Base-by-base conservation (phyloP, 257 asterid genomes). In the Echites panduratus region DNA sequence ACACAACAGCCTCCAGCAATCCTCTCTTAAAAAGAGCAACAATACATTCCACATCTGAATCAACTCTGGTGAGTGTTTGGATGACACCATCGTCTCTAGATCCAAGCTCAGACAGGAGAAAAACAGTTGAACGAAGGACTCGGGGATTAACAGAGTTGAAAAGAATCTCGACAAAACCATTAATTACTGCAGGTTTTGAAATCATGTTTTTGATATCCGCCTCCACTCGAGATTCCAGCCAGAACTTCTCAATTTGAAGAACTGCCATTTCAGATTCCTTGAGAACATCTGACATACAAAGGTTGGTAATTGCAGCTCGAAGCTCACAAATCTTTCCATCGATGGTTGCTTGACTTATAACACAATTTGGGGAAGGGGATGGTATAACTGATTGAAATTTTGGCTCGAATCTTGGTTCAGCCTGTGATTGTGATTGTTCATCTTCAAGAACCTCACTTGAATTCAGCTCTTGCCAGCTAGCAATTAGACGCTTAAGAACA, bases 401-500 rank as follows among this genome's bases (percentile, higher is more conserved):
- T 29, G 5, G 4, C 32, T 68, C 44, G 11, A 32, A 48, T 49
- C 74, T 76, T 29, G 77, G 66, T 16, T 66, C 80, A 40, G 63
- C 61, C 27, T 52, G 81, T 43, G 64, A 20, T 26, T 9, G 73
- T 49, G 56, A 22, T 32, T 1, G 38, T 32, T 70, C 61, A 50
- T 69, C 78, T 58, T 45, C 19, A 54, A 49, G 72, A 72, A 29
- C 70, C 22, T 74, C 59, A 44, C 61, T 58, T 0, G 81, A 82
- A 68, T 82, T 84, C 45, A 76, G 73, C 35, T 85, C 91, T 70
- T 72, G 85, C 97, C 97, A 92, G 72, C 85, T 88, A 3, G 97
- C 96, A 6, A 92, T 89, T 64, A 92, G 93, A 57, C 96, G 88
- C 76, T 89, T 92, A 53, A 92, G 92, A 27, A 92, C 96, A 69